phyloP scores from a whole-genome alignment of 768 basidiomycete species.

The Podaxis sp. region DNA sequence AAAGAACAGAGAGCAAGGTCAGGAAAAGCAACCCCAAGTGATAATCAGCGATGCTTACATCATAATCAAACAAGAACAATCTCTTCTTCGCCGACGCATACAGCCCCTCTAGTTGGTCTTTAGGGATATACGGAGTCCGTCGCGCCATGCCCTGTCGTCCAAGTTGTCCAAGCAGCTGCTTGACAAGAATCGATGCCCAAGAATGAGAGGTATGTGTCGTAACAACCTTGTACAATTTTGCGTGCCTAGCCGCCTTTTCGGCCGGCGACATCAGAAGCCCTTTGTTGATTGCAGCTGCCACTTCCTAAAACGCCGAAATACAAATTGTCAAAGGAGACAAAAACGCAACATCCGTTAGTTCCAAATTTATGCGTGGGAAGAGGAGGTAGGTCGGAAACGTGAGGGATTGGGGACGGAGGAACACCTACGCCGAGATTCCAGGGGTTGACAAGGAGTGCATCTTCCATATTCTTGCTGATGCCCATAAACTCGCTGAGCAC shows the following conservation, averaged over 20 bases:
- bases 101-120: conserved; percentile 49
- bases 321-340: not conserved
- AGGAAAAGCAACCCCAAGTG: conserved; percentile 2
- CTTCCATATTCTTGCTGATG: conserved; percentile 87
- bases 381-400: not conserved
- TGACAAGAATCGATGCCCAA: conserved; percentile 89
- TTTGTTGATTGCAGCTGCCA: conserved; percentile 86
- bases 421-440: conserved; percentile 85
- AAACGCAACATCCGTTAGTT: not conserved
- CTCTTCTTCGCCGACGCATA: conserved; percentile 78
- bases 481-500: conserved; percentile 98
- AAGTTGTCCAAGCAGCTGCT: conserved; percentile 84
- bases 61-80: conserved; percentile 94
- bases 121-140: conserved; percentile 81
- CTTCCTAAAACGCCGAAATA: conserved; percentile 48
- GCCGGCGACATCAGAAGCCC: conserved; percentile 78
- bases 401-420: conserved; percentile 12
- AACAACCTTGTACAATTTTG: conserved; percentile 75
- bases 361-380: not conserved
- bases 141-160: conserved; percentile 76
- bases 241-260: conserved; percentile 78
- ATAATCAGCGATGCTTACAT: conserved; percentile 55
- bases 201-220: conserved; percentile 92
- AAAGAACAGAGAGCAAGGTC: not conserved
- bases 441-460: conserved; percentile 90